These are phyloP conservation scores for Suhomyces canberraensis DNA, from an alignment of 805 yeast species.

Conservation along the genomic window DNA sequence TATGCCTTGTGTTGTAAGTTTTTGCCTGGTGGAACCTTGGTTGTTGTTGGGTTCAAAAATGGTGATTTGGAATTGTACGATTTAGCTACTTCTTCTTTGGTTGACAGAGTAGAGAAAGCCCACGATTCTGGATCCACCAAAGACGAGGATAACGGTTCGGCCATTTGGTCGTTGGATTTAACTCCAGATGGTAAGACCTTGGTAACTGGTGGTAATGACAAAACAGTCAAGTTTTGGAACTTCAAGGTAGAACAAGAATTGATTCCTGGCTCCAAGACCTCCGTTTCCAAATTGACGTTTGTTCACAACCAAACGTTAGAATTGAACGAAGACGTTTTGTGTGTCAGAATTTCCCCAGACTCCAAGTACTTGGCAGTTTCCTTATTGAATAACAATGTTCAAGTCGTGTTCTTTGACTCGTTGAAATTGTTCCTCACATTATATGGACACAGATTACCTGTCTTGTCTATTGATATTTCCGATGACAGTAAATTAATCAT, in stretches of 20 bases:
- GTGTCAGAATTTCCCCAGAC: slow-evolving; percentile 79
- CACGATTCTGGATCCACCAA: slow-evolving; percentile 41
- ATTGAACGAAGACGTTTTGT: slow-evolving; percentile 77
- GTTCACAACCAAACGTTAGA: slow-evolving; percentile 80
- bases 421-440: slow-evolving; percentile 83
- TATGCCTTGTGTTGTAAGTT: slow-evolving; percentile 78
- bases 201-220: slow-evolving; percentile 93
- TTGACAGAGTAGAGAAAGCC: slow-evolving; percentile 67
- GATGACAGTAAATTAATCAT: slow-evolving; percentile 81
- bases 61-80: slow-evolving; percentile 86
- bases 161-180: slow-evolving; percentile 89
- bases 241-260: slow-evolving; percentile 62
- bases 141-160: slow-evolving; percentile 37
- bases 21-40: slow-evolving; percentile 86
- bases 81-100: slow-evolving; percentile 71
- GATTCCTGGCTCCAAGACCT: slow-evolving; percentile 64
- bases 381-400: slow-evolving; percentile 89
- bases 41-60: slow-evolving; percentile 82
- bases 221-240: slow-evolving; percentile 85
- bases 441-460: slow-evolving; percentile 96
- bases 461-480: slow-evolving; percentile 87
- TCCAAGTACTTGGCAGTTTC: slow-evolving; percentile 76
- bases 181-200: slow-evolving; percentile 81
- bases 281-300: slow-evolving; percentile 53
- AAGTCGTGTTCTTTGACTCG: slow-evolving; percentile 84